A percentile compares a stretch with the other conserved stretches of the same genome.
phyloP scores from a whole-genome alignment of 2,329 filamentous ascomycete species.

The Epichloe gansuensis region DNA sequence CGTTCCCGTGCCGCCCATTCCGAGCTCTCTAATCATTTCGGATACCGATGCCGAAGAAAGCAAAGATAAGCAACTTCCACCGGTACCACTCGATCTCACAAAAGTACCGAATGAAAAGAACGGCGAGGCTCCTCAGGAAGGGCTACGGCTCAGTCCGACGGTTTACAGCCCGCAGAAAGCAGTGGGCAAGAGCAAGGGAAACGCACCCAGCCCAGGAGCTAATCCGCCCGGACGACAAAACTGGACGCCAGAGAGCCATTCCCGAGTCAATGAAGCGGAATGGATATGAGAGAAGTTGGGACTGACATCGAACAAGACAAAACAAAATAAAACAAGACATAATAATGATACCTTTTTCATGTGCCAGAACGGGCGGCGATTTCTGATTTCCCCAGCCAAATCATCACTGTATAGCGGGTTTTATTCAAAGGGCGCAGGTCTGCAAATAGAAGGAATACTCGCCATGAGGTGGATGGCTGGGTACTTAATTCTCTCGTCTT shows the following conservation, averaged over 20 bases:
- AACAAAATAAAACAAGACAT: background rate
- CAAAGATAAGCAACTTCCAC: conserved; percentile 17
- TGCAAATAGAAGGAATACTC: too few species aligned
- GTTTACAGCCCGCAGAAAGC: conserved; percentile 34
- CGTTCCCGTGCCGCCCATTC: background rate
- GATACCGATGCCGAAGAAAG: background rate
- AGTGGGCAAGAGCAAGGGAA: background rate
- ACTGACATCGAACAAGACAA: background rate
- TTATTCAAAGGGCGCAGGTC: too few species aligned
- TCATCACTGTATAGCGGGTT: too few species aligned
- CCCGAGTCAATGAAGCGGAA: conserved; percentile 5
- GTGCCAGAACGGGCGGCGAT: background rate
- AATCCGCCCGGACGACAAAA: background rate
- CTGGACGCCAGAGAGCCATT: background rate
- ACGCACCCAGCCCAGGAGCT: background rate
- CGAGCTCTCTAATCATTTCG: background rate
- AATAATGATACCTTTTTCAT: background rate
- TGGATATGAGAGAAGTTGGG: conserved; percentile 8
- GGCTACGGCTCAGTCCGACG: conserved; percentile 35
- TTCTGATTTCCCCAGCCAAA: too few species aligned
- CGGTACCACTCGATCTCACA: conserved; percentile 18
- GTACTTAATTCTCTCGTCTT: too few species aligned
- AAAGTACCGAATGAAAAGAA: conserved; percentile 6
- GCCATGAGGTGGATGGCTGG: too few species aligned
- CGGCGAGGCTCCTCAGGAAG: conserved; percentile 6